Conservation (phyloP, 163 green algal genomes). For the Scenedesmus sp. region DNA sequence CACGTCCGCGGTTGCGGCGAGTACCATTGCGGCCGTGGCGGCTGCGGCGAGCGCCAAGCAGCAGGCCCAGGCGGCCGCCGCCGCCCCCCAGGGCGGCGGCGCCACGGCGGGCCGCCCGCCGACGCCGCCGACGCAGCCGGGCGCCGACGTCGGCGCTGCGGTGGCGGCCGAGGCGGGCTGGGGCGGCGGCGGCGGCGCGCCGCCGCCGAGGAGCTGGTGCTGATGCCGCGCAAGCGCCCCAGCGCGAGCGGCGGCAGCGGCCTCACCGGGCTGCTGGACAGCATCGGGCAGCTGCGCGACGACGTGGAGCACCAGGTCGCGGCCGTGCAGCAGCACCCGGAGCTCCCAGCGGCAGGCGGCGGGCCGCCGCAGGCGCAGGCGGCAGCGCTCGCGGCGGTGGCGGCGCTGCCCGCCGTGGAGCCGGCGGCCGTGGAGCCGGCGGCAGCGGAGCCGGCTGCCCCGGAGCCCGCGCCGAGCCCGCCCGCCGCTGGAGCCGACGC, state of each 20-base stretch:
- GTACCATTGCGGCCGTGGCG: slow-evolving; percentile 22
- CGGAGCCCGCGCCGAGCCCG: neutral
- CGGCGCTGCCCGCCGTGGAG: neutral
- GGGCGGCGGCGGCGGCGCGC: neutral
- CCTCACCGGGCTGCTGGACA: slow-evolving; percentile 12
- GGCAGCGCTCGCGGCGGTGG: neutral
- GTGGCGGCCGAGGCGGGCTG: slow-evolving; percentile 23
- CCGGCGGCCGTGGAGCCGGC: neutral
- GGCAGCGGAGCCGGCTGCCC: neutral
- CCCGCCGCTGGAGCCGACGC: neutral
- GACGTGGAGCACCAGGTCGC: slow-evolving; percentile 17
- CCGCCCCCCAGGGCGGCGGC: neutral
- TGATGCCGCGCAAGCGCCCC: slow-evolving; percentile 23
- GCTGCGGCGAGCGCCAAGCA: slow-evolving; percentile 11
- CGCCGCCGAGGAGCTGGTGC: neutral
- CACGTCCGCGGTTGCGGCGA: slow-evolving; percentile 19
- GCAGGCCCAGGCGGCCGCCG: slow-evolving; percentile 1
- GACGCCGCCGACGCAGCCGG: neutral
- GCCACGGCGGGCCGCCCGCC: neutral
- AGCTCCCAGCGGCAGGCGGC: too few species aligned
- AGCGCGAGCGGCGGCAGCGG: slow-evolving; percentile 39
- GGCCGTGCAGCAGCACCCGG: too few species aligned
- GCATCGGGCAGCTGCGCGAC: slow-evolving; percentile 30
- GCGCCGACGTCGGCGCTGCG: neutral
- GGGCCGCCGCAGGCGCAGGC: neutral